Conservation (phyloP, 805 yeast genomes). For the Pichia heedii region DNA sequence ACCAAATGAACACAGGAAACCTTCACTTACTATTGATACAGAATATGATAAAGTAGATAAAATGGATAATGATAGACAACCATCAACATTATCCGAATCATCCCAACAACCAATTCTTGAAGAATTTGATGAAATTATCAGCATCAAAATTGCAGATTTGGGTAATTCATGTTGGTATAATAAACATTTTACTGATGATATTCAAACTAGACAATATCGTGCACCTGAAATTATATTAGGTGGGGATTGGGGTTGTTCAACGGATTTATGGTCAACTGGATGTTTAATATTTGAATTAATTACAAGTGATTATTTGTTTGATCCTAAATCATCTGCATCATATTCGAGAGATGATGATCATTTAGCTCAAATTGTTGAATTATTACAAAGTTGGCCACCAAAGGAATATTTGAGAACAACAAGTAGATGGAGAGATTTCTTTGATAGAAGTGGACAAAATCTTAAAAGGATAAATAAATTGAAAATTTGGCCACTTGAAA, state of each 20-base stretch:
- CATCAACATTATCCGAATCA: not conserved
- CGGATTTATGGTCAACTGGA: slow-evolving; percentile 54
- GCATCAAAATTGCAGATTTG: slow-evolving; percentile 57
- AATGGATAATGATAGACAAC: not conserved
- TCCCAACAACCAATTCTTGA: slow-evolving; percentile 9
- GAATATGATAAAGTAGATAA: not conserved
- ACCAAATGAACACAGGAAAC: not conserved
- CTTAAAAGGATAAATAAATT: slow-evolving; percentile 38
- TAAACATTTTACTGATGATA: slow-evolving; percentile 58
- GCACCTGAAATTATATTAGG: slow-evolving; percentile 57
- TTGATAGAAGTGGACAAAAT: slow-evolving; percentile 27
- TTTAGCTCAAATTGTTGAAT: slow-evolving; percentile 52
- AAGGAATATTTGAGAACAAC: slow-evolving; percentile 34
- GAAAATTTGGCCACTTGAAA: slow-evolving; percentile 42
- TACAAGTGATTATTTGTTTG: slow-evolving; percentile 55
- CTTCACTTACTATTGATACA: slow-evolving; percentile 1
- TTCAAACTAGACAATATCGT: slow-evolving; percentile 60
- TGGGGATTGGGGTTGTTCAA: slow-evolving; percentile 52
- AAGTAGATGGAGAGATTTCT: slow-evolving; percentile 31
- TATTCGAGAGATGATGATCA: slow-evolving; percentile 52
- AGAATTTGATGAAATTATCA: slow-evolving; percentile 27
- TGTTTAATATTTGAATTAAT: slow-evolving; percentile 51
- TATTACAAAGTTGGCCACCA: slow-evolving; percentile 31
- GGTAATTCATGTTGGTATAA: slow-evolving; percentile 63
- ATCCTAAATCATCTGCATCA: slow-evolving; percentile 43